Base-by-base conservation (phyloP, 805 yeast genomes). In the Zygotorulaspora chibaensis region DNA sequence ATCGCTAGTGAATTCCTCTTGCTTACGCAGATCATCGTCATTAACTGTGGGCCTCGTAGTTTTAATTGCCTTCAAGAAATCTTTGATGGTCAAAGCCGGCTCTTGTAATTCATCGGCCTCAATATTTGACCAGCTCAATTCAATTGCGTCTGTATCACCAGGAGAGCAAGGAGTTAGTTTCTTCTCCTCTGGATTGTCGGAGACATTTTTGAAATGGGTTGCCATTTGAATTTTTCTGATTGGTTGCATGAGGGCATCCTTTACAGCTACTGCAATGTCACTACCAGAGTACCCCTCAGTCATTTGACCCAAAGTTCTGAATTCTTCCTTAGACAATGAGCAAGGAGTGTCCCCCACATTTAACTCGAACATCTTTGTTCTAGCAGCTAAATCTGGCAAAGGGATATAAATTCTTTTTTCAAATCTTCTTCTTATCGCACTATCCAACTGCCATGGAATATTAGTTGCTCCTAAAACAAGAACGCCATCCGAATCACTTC, bases 181-280 rank as follows among this genome's bases (percentile, higher is more conserved):
- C 23, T 65, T 56, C 8, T 37, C 29, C 1, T 64, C 65, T 10
- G 67, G 58, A 26, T 67, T 70, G 23, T 69, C 72, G 2, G 69
- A 75, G 7, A 74, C 72, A 49, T 76, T 73, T 62, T 84, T 85
- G 72, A 93, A 93, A 72, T 93, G 99, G 0, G 99, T 93, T 0
- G 99, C 97, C 60, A 80, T 83, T 67, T 91, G 98, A 52, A 93
- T 88, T 63, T 88, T 89, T 58, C 99, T 78, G 48, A 93, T 88
- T 1, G 99, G 99, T 66, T 91, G 95, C 99, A 93, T 93, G 55
- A 93, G 72, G 0, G 98, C 98, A 66, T 93, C 99, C 57, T 96
- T 81, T 3, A 93, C 99, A 9, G 89, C 95, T 28, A 93, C 96
- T 0, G 97, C 91, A 35, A 93, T 79, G 75, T 93, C 99, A 63